Base-by-base conservation (phyloP, 441 rosid species). In the Arabidopsis lyrata region DNA sequence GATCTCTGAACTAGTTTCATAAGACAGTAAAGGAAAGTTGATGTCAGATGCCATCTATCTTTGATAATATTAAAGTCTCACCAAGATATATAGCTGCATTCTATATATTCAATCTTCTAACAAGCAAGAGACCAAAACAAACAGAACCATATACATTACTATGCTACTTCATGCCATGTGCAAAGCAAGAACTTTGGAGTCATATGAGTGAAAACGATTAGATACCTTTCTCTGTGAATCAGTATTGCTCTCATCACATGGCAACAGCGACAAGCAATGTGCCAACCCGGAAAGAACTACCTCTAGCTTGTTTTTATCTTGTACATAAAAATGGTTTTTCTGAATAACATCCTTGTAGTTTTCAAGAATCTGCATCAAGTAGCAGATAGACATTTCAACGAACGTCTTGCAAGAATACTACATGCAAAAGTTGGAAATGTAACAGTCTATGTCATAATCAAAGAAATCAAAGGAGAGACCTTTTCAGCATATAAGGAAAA, bases 261-360 rank as follows among this genome's bases (percentile, higher is more conserved):
- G 89, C 81, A 93, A 81, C 66, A 95, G 60, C 9, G 89, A 87
- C 75, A 95, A 80, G 84, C 98, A 95, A 72, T 73, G 86, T 35
- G 80, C 80, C 71, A 95, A 77, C 20, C 98, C 95, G 66, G 83
- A 79, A 81, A 95, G 91, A 54, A 83, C 87, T 78, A 70, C 86
- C 72, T 79, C 91, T 20, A 95, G 88, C 82, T 88, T 88, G 71
- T 83, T 84, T 81, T 82, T 93, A 59, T 93, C 96, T 83, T 93
- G 88, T 66, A 85, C 76, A 78, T 86, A 80, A 63, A 87, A 87
- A 68, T 82, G 95, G 75, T 84, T 86, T 48, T 84, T 85, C 80
- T 75, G 82, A 62, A 93, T 80, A 63, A 93, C 82, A 80, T 86
- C 87, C 55, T 84, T 90, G 82, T 88, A 95, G 82, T 84, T 88